Evolutionary conservation across 768 basidiomycete genomes (phyloP), one percentile per base, ranked within the genome.

Genomic region (Melanogaster broomeanus): DNA sequence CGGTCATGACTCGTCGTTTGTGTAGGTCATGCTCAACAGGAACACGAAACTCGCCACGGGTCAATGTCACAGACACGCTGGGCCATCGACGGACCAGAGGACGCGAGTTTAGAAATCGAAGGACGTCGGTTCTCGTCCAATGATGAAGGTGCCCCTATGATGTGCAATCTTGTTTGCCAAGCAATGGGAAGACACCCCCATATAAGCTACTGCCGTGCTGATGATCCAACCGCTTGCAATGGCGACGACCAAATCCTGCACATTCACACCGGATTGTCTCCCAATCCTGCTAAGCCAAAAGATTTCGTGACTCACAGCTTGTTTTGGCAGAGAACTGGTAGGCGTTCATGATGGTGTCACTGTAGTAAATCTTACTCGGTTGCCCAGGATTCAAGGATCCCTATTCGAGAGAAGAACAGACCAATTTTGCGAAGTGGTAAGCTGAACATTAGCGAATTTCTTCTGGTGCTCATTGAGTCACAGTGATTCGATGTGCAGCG

Each of bases 21-120:
- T 30, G 4, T 38, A 85, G 84, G 79, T 0, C 84, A 86, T 50
- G 49, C 79, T 1, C 82, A 85, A 50, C 73, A 77, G 54, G 80
- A 82, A 40, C 84, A 86, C 34, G 82, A 84, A 39, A 86, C 84
- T 0, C 73, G 72, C 15, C 84, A 86, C 50, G 85, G 84, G 6
- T 83, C 81, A 2, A 85, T 85, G 83, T 78, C 81, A 0, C 73
- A 68, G 49, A 78, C 80, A 0, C 71, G 72, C 37, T 86, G 85
- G 85, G 70, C 77, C 1, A 60, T 84, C 4, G 81, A 84, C 46
- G 79, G 77, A 1, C 74, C 75, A 2, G 77, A 82, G 8, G 80
- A 74, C 16, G 72, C 70, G 2, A 62, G 68, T 2, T 49, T 84
- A 1, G 85, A 85, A 55, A 65, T 84, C 3, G 75, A 78, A 50